A percentile compares a stretch with the other conserved stretches of the same genome.
These are phyloP conservation scores for Stephanodiscus triporus DNA, from an alignment of 108 stramenopile genomes.

Conservation along the genomic window DNA sequence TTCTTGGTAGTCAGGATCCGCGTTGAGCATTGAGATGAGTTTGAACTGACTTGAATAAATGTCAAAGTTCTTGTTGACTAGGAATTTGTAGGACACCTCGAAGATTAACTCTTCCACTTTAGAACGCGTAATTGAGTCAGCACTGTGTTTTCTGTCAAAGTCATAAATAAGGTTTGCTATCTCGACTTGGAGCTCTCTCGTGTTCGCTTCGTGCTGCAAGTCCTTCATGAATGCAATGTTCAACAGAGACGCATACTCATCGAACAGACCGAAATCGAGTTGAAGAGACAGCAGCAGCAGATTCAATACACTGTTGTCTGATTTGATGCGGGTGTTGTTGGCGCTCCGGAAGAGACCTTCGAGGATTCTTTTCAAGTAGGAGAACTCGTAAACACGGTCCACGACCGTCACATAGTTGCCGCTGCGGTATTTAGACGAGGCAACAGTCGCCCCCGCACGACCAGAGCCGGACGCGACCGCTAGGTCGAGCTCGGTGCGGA, in stretches of 20 bases:
- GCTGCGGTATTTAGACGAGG: slow-evolving; percentile 11
- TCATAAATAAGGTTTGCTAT: slow-evolving; percentile 57
- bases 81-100: slow-evolving; percentile 60
- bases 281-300: slow-evolving; percentile 51
- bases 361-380: slow-evolving; percentile 46
- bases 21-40: slow-evolving; percentile 52
- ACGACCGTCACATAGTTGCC: slow-evolving; percentile 30
- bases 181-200: slow-evolving; percentile 55
- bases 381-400: slow-evolving; percentile 57
- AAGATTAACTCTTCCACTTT: slow-evolving; percentile 56
- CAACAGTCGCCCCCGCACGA: slow-evolving; percentile 34
- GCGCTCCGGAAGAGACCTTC: slow-evolving; percentile 37
- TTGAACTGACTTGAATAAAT: slow-evolving; percentile 49
- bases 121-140: slow-evolving; percentile 49
- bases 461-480: slow-evolving; percentile 44
- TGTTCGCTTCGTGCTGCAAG: slow-evolving; percentile 53
- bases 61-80: slow-evolving; percentile 55
- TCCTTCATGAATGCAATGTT: slow-evolving; percentile 58
- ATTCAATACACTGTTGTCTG: slow-evolving; percentile 56
- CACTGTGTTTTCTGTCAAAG: slow-evolving; percentile 50
- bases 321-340: slow-evolving; percentile 39
- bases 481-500: slow-evolving; percentile 47
- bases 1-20: slow-evolving; percentile 56
- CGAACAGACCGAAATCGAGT: slow-evolving; percentile 58
- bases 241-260: slow-evolving; percentile 47